A percentile compares a stretch with the other conserved stretches of the same genome.
phyloP scores from a whole-genome alignment of 768 basidiomycete genomes.

The Macrolepiota albuminosa region DNA sequence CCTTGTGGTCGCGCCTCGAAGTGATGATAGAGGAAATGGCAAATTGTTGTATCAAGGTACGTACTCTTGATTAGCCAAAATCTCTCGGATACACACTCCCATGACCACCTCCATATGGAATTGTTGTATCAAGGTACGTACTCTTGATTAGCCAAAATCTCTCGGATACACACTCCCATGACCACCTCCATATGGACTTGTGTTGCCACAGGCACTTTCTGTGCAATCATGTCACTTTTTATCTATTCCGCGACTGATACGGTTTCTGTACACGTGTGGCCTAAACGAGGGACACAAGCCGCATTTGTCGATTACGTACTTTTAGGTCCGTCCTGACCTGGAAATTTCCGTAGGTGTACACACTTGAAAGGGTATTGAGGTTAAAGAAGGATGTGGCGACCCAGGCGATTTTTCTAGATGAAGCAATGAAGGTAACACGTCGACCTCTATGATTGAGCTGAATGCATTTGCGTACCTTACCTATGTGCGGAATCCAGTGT shows the following conservation, averaged over 20 bases:
- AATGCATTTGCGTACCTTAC: not conserved
- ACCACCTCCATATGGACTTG: constrained; percentile 2
- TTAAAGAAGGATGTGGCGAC: constrained; percentile 82
- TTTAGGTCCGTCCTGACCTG: not conserved
- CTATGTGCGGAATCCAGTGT: constrained; percentile 35
- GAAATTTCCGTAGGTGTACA: constrained; percentile 67
- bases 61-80: not conserved
- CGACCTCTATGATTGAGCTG: not conserved
- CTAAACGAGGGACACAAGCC: not conserved
- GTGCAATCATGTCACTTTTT: not conserved
- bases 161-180: constrained; percentile 1
- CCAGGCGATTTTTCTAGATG: constrained; percentile 80
- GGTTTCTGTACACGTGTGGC: not conserved
- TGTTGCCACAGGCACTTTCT: constrained; percentile 12
- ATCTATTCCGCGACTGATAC: not conserved
- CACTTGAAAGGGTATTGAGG: constrained; percentile 88
- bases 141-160: not conserved
- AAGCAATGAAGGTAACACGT: constrained; percentile 77
- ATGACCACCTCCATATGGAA: constrained; percentile 4
- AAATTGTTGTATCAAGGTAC: constrained; percentile 83
- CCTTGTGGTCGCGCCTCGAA: constrained; percentile 80
- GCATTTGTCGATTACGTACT: not conserved
- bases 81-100: not conserved
- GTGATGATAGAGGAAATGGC: constrained; percentile 85
- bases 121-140: constrained; percentile 35